Evolutionary conservation across 2,329 filamentous ascomycete species (phyloP).

Genomic region (Berkeleyomyces basicola): DNA sequence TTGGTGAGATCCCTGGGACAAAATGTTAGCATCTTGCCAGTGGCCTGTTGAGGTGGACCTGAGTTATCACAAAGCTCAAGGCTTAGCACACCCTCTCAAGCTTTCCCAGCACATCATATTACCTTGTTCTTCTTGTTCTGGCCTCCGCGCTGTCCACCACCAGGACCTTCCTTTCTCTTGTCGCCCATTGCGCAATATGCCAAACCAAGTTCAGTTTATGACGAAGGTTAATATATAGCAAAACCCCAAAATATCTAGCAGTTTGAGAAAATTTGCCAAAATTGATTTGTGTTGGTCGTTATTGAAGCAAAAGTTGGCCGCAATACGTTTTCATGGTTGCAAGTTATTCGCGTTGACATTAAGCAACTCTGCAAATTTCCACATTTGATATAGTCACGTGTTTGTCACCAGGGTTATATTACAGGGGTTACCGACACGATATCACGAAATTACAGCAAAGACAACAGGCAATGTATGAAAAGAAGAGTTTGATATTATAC

Average conservation of each 20-base stretch:
- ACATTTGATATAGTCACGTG: neutral
- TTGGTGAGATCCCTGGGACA: slow-evolving; percentile 14
- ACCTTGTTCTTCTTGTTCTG: slow-evolving; percentile 28
- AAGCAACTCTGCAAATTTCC: neutral
- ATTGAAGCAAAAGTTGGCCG: too few relatives aligned
- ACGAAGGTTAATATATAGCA: neutral
- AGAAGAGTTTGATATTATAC: neutral
- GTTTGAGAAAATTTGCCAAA: neutral
- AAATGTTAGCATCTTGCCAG: neutral
- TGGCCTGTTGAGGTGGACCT: neutral
- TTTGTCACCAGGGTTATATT: neutral
- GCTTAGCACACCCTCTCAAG: too few relatives aligned
- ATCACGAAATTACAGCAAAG: too few relatives aligned
- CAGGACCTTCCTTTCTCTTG: slow-evolving; percentile 16
- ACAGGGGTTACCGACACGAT: neutral
- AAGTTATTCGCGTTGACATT: neutral
- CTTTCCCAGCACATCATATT: slow-evolving; percentile 4
- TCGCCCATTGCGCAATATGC: neutral
- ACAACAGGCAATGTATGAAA: neutral
- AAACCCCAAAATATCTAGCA: neutral
- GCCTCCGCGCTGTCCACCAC: slow-evolving; percentile 16
- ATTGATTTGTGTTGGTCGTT: neutral
- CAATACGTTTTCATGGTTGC: neutral
- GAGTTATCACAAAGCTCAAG: neutral
- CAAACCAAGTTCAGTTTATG: neutral